Evolutionary conservation across 306 rosid genomes (phyloP), one percentile per base, ranked within the genome.

Genomic region (Vachellia pachyceras): DNA sequence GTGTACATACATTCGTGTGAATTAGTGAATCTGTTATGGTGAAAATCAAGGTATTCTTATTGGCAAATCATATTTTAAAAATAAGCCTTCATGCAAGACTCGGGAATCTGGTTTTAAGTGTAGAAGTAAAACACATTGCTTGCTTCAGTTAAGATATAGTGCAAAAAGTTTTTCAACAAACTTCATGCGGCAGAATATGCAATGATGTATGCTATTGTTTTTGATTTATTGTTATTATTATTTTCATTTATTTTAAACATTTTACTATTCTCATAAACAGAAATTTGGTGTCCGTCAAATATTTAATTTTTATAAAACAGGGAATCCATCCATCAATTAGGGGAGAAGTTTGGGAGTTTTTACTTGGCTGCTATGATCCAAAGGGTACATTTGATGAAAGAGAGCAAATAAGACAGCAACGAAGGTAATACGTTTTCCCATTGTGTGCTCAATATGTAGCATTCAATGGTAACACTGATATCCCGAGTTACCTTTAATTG

Each of bases 341-440:
- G 87, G 98, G 98, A 84, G 99, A 96, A 89, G 99, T 96, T 57
- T 96, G 99, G 99, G 98, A 96, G 66, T 96, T 96, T 88, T 88
- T 96, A 80, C 97, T 96, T 61, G 99, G 98, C 80, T 96, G 97
- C 83, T 96, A 87, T 78, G 94, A 92, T 73, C 97, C 97, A 36
- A 80, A 44, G 66, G 90, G 97, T 90, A 87, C 98, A 82, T 92
- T 86, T 82, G 98, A 96, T n/a, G 98, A 96, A 87, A 84, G 99
- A 86, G 98, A 93, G 69, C 90, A 74, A 61, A 82, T 93, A 79
- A 95, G 89, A 63, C 83, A 88, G 61, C 92, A 42, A 20, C 89
- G 98, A 81, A 90, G 98, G 99, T 93, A 86, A 45, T 60, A 44
- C 35, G 14, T 52, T 72, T 83, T 84, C 69, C 65, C 49, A 77